phyloP scores from a whole-genome alignment of 768 basidiomycete species.

The Termitomyces sp. region DNA sequence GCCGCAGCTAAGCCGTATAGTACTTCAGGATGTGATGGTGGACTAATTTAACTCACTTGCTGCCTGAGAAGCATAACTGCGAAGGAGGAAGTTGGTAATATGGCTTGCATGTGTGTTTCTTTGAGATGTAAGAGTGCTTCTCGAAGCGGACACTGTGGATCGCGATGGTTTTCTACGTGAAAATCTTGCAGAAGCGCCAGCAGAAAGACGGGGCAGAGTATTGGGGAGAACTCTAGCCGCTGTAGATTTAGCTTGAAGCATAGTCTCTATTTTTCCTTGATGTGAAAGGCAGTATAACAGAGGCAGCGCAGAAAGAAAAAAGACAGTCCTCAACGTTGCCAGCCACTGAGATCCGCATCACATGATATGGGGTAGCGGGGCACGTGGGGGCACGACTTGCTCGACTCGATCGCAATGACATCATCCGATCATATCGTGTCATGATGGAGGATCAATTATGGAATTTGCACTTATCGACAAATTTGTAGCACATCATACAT shows the following conservation, averaged over 20 bases:
- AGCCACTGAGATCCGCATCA: conserved; percentile 1
- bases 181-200: neutral
- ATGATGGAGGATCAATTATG: no score
- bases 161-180: neutral
- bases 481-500: no score
- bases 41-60: neutral
- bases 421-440: neutral
- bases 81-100: neutral
- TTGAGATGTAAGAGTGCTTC: neutral
- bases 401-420: neutral
- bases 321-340: neutral
- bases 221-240: neutral
- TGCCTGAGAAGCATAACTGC: neutral
- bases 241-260: neutral
- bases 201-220: conserved; percentile 1
- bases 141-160: neutral
- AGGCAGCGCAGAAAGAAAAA: neutral
- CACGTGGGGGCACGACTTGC: neutral
- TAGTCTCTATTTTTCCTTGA: neutral
- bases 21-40: neutral
- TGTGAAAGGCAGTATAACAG: neutral
- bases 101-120: neutral
- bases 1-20: neutral
- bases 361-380: conserved; percentile 1
- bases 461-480: no score